These are phyloP conservation scores for Grigorovia yakushimaensis DNA, from an alignment of 805 yeast genomes.

Conservation along the genomic window DNA sequence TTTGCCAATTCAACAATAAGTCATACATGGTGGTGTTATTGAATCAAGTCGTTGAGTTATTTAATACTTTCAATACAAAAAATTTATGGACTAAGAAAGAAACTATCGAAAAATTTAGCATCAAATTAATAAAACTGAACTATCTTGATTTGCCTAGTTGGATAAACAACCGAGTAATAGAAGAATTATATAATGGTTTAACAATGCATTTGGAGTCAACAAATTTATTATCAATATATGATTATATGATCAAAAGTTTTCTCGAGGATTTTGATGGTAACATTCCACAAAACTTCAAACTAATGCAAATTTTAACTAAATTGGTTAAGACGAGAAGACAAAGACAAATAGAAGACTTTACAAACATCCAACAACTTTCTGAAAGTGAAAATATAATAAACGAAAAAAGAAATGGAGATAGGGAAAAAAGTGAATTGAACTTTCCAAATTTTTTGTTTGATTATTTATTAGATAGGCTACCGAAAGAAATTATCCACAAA, in stretches of 20 bases:
- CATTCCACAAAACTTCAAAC: conserved; percentile 29
- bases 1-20: conserved; percentile 30
- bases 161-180: conserved; percentile 24
- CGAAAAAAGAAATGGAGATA: no score
- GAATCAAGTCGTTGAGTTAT: no score
- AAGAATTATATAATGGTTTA: conserved; percentile 31
- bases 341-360: no score
- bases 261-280: conserved; percentile 4
- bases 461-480: conserved; percentile 21
- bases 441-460: conserved; percentile 31
- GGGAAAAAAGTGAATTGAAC: conserved; percentile 11
- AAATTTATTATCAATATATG: background rate
- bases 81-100: conserved; percentile 30
- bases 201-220: conserved; percentile 21
- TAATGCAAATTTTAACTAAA: no score
- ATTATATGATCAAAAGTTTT: no score
- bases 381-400: no score
- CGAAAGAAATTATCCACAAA: conserved; percentile 32
- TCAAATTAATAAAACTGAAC: conserved; percentile 37
- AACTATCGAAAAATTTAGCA: conserved; percentile 26
- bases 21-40: no score
- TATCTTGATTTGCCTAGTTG: conserved; percentile 21
- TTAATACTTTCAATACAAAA: conserved; percentile 21
- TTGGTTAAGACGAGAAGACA: no score
- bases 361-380: no score